Base-by-base conservation (phyloP, 305 asterid species). In the Fraxinus nigra region DNA sequence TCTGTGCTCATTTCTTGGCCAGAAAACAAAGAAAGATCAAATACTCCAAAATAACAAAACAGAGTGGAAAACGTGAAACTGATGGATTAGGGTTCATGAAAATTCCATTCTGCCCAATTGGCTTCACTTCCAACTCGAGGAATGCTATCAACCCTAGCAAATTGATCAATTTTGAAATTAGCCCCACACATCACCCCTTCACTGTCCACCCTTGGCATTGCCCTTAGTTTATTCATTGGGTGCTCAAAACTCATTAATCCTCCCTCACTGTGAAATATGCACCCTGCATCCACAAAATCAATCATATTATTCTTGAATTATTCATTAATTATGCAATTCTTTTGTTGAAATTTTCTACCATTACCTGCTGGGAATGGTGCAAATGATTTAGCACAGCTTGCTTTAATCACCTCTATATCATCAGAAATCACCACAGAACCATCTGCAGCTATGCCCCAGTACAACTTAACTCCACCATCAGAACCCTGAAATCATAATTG, bases 161-260 rank as follows among this genome's bases (percentile, higher is more conserved):
- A 91, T 3, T 76, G 16, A 75, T 93, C 98, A 7, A 92, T 97
- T 81, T 90, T 91, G 89, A 95, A 93, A 78, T 90, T 90, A 34
- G 98, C 92, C 56, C 98, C 98, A 77, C 98, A 92, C 82, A 91
- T 81, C 0, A 61, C 94, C 1, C 98, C 98, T 85, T 93, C 95
- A 40, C 98, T 95, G 20, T 95, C 98, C 13, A 95, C 90, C 81
- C 98, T 83, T 1, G 95, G 97, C 97, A 95, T 91, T 0, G 98
- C 93, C 79, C 90, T 87, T 76, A 95, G 82, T 88, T 86, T 91
- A 70, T 93, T 85, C 97, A 90, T 90, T 1, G 98, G 98, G 72
- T 93, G 98, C 91, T 95, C 98, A 7, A 92, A 95, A 88, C 94
- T 95, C 97, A 90, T 90, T 4, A 95, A 83, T 4, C 98, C 98